Percentiles rank a stretch among this genome's conserved stretches.
Conservation (phyloP, 148 eudicot species). For the Arbutus unedo region DNA sequence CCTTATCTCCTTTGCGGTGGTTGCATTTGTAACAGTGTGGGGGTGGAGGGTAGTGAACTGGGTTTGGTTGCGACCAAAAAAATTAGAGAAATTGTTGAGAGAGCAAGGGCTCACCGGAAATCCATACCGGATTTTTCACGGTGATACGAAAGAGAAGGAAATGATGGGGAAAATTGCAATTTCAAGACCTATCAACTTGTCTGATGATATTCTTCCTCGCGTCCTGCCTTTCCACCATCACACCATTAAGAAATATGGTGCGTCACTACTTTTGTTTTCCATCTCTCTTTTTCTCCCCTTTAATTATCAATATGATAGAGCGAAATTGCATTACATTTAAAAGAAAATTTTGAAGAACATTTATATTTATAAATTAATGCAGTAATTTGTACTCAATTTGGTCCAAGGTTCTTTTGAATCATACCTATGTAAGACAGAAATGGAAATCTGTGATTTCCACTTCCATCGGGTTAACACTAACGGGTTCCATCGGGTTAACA, state of each 20-base stretch:
- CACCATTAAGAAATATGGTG: constrained; percentile 37
- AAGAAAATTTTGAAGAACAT: too few relatives aligned
- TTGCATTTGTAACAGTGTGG: neutral
- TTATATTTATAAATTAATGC: too few relatives aligned
- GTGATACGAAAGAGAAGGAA: constrained; percentile 34
- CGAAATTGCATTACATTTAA: too few relatives aligned
- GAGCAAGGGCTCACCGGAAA: constrained; percentile 47
- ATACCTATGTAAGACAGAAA: too few relatives aligned
- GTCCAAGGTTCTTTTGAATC: too few relatives aligned
- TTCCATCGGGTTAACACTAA: too few relatives aligned
- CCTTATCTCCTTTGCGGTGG: constrained; percentile 8
- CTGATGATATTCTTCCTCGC: constrained; percentile 31
- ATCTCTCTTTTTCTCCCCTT: too few relatives aligned
- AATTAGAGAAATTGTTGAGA: constrained; percentile 35
- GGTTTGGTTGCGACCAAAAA: constrained; percentile 53
- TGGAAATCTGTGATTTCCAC: too few relatives aligned
- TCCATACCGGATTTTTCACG: constrained; percentile 37
- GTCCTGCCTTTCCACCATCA: constrained; percentile 30
- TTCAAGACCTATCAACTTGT: constrained; percentile 31
- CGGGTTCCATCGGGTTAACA: too few relatives aligned
- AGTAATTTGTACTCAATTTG: too few relatives aligned
- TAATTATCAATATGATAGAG: too few relatives aligned
- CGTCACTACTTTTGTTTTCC: neutral
- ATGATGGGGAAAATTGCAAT: constrained; percentile 23
- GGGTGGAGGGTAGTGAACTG: constrained; percentile 30